Percentiles rank a stretch among this genome's conserved stretches.
These are phyloP conservation scores for Umbelopsis ramanniana DNA, from an alignment of 192 early-diverging fungal species.

Conservation along the genomic window DNA sequence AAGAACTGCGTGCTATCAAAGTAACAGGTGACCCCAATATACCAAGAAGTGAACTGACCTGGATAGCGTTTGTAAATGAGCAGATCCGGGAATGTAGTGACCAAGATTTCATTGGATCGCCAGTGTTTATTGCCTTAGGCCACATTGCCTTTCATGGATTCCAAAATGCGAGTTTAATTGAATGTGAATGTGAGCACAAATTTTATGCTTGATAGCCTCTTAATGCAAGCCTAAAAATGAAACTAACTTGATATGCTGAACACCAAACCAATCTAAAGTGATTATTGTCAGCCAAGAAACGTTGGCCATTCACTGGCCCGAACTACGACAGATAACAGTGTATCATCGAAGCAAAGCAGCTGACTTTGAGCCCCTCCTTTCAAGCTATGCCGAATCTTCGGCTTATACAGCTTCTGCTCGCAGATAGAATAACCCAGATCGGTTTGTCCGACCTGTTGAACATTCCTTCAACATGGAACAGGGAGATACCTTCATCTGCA, in stretches of 20 bases:
- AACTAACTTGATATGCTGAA: background rate
- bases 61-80: background rate
- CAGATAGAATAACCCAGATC: background rate
- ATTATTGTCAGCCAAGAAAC: background rate
- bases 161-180: background rate
- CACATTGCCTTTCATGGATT: slow-evolving; percentile 16
- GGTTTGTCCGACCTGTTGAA: background rate
- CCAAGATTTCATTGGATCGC: background rate
- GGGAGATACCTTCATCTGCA: background rate
- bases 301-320: background rate
- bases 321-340: background rate
- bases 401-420: background rate
- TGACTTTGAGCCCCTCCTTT: background rate
- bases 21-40: background rate
- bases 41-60: background rate
- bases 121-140: background rate
- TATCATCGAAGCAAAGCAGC: background rate
- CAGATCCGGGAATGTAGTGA: background rate
- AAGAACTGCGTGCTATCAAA: background rate
- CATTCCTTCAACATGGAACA: background rate
- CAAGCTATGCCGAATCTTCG: background rate
- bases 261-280: background rate
- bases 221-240: background rate
- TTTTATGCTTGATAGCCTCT: background rate
- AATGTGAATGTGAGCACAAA: background rate